Evolutionary conservation across 2,329 filamentous ascomycete genomes (phyloP).

Genomic region (Kalaharituber pfeilii): DNA sequence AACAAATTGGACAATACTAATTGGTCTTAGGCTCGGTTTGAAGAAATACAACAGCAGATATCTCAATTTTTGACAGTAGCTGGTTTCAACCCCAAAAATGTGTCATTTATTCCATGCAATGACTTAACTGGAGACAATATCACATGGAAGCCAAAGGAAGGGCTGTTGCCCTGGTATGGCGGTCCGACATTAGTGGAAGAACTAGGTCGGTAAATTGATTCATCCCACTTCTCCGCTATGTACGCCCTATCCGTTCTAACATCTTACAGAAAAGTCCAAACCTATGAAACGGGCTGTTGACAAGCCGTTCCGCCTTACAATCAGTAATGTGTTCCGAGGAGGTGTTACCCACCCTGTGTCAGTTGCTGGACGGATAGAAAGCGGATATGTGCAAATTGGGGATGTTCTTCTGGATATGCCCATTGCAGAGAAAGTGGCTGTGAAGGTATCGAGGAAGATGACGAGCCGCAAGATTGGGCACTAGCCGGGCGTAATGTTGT

Average conservation of each 20-base stretch:
- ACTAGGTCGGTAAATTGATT: conserved; percentile 34
- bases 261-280: conserved; percentile 51
- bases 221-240: too few relatives aligned
- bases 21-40: conserved; percentile 70
- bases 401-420: conserved; percentile 67
- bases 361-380: conserved; percentile 68
- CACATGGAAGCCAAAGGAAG: conserved; percentile 38
- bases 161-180: conserved; percentile 51
- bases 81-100: conserved; percentile 63
- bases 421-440: conserved; percentile 57
- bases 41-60: conserved; percentile 71
- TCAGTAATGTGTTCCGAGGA: conserved; percentile 70
- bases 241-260: too few relatives aligned
- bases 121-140: conserved; percentile 83
- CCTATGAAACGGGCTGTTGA: conserved; percentile 52
- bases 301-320: conserved; percentile 68
- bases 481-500: conserved; percentile 80
- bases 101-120: conserved; percentile 77
- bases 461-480: conserved; percentile 62
- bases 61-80: conserved; percentile 64
- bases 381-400: conserved; percentile 67
- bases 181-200: conserved; percentile 67
- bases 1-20: conserved; percentile 80
- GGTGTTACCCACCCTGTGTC: conserved; percentile 67
- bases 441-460: conserved; percentile 68